Evolutionary conservation across 805 yeast species (phyloP).

Genomic region (Saccharomyces mikatae): DNA sequence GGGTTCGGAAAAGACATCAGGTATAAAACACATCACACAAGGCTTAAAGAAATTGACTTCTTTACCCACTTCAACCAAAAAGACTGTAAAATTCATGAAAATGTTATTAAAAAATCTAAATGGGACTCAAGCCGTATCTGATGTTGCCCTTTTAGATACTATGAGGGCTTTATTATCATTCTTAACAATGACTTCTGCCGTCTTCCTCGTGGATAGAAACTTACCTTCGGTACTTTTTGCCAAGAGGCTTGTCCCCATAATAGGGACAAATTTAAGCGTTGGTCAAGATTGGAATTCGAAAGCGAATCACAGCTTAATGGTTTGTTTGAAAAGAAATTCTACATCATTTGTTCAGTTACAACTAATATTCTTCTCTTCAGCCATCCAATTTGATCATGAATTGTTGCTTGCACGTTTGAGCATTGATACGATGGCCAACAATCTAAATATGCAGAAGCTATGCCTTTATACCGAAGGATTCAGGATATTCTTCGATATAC

Average conservation of each 20-base stretch:
- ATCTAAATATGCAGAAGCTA: constrained; percentile 18
- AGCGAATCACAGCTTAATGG: constrained; percentile 8
- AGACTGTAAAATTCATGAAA: constrained; percentile 17
- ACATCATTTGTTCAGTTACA: constrained; percentile 16
- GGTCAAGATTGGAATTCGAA: constrained; percentile 18
- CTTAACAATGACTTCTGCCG: constrained; percentile 16
- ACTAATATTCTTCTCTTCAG: constrained; percentile 27
- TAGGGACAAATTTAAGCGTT: constrained; percentile 16
- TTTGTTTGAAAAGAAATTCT: constrained; percentile 13
- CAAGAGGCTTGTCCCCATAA: constrained; percentile 13
- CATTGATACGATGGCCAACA: constrained; percentile 9
- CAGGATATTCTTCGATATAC: constrained; percentile 28
- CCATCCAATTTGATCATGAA: constrained; percentile 27
- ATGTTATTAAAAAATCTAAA: constrained; percentile 22
- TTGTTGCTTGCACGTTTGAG: constrained; percentile 24
- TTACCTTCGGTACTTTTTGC: constrained; percentile 16
- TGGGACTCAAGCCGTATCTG: constrained; percentile 20
- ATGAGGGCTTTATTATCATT: constrained; percentile 16
- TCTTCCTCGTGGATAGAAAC: constrained; percentile 10
- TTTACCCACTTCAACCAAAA: constrained; percentile 12
- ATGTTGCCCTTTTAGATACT: constrained; percentile 20
- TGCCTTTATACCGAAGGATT: constrained; percentile 33
- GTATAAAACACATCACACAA: constrained; percentile 16
- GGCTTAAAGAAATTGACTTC: constrained; percentile 22
- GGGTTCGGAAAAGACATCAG: constrained; percentile 8